Evolutionary conservation across 176 grass and related monocot genomes (phyloP), one percentile per base, ranked within the genome.

Genomic region (Elymus sibiricus): DNA sequence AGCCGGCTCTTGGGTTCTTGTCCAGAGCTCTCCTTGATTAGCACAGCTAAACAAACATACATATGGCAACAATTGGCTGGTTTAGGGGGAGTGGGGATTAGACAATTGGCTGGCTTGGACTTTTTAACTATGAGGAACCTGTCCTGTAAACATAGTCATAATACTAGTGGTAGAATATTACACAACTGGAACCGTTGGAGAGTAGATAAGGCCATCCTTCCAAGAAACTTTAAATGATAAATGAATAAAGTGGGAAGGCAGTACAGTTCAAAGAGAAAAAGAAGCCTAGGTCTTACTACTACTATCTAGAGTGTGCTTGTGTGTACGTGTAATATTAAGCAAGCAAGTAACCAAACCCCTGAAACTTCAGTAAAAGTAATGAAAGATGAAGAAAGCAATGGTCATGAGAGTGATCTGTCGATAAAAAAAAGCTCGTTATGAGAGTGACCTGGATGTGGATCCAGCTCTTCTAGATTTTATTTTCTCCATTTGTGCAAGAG

Each of bases 131-230:
- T 7, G 74, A 60, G 19, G 27, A 74, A 72, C 15, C 73, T 87
- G 79, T 83, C 76, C 84, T 72, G 77, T 90, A 74, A 78, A 90
- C 42, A 70, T 90, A 37, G 69, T 9, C 25, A 49, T 49, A 16
- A 10, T 34, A 34, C 4, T 66, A 89, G 31, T 81, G 38, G 38
- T 84, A 64, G 49, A 87, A 78, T 84, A 89, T 46, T 28, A 14
- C 24, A 51, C 25, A 81, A 39, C 26, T 82, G 84, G 77, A 82
- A 27, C 62, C 86, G 58, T 82, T 64, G 51, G 60, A 85, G 79
- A 19, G 19, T 16, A 71, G 55, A 7, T 77, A 90, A 81, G 64
- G 80, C 55, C 76, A 84, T 72, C 84, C 32, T 78, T 64, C 74
- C 62, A 85, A 62, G 13, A 6, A 62, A 86, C 26, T 80, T 90